These are phyloP conservation scores for Strobilomyces echinocephalus DNA, from an alignment of 768 basidiomycete genomes.

Conservation along the genomic window DNA sequence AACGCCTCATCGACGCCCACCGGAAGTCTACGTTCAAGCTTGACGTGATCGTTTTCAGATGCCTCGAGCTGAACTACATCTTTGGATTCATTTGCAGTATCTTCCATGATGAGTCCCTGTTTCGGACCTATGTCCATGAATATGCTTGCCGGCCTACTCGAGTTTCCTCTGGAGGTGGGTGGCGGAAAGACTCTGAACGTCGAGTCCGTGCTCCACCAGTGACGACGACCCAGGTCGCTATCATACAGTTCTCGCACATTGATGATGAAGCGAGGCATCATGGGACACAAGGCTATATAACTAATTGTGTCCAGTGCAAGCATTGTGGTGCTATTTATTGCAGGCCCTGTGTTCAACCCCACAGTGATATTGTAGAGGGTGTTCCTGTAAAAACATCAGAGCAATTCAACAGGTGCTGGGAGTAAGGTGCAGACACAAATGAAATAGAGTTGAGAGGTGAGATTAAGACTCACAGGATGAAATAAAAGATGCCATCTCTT, in stretches of 20 bases:
- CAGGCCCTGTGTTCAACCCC: background rate
- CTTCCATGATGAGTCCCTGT: background rate
- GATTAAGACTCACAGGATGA: background rate
- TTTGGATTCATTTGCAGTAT: background rate
- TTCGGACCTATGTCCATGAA: background rate
- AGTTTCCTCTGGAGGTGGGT: background rate
- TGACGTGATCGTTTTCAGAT: background rate
- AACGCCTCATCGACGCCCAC: background rate
- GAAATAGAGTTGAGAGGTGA: background rate
- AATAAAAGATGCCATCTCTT: background rate
- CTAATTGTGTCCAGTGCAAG: background rate
- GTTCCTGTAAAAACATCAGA: background rate
- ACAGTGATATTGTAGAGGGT: background rate
- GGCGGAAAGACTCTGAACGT: background rate
- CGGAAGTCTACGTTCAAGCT: background rate
- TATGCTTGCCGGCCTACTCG: background rate
- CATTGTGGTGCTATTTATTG: background rate
- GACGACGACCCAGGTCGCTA: background rate
- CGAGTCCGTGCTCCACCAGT: background rate
- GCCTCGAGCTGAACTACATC: background rate
- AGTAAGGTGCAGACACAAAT: too few relatives aligned
- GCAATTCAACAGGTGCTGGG: background rate
- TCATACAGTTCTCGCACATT: background rate
- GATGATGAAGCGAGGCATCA: constrained; percentile 1
- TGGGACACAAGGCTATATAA: background rate